Percentiles rank a stretch among this genome's conserved stretches.
phyloP scores from a whole-genome alignment of 2,329 filamentous ascomycete genomes.

The Alternaria triticimaculans region DNA sequence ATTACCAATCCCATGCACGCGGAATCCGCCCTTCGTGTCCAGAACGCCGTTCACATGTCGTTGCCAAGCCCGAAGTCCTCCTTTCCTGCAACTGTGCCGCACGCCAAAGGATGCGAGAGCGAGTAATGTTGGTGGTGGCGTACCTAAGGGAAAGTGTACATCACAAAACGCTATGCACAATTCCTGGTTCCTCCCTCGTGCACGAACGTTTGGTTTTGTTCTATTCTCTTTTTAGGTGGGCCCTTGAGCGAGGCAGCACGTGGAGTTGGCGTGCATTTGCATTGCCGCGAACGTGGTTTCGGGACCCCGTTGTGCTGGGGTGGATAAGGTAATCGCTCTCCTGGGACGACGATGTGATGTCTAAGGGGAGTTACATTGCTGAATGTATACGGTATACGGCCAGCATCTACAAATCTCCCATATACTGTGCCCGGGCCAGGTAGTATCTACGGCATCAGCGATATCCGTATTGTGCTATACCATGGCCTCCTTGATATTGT shows the following conservation, averaged over 20 bases:
- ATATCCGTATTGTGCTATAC: not conserved
- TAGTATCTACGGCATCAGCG: not conserved
- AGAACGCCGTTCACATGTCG: not conserved
- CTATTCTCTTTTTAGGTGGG: not conserved
- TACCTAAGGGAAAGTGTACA: not conserved
- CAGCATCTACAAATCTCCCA: not conserved
- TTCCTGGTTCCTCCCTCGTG: not conserved
- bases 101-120: not conserved
- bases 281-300: not conserved
- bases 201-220: not conserved
- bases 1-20: not conserved
- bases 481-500: not conserved
- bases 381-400: not conserved
- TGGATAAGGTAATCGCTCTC: not conserved
- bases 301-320: not conserved
- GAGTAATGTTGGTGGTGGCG: slow-evolving; percentile 1
- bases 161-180: not conserved
- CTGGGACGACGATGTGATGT: not conserved
- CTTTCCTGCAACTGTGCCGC: not conserved
- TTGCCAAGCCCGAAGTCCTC: not conserved
- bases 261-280: not conserved
- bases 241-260: not conserved
- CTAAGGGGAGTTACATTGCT: not conserved
- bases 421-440: not conserved
- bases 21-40: not conserved